These are phyloP conservation scores for Sporothrix euskadiensis DNA, from an alignment of 2,329 filamentous ascomycete genomes.

Conservation along the genomic window DNA sequence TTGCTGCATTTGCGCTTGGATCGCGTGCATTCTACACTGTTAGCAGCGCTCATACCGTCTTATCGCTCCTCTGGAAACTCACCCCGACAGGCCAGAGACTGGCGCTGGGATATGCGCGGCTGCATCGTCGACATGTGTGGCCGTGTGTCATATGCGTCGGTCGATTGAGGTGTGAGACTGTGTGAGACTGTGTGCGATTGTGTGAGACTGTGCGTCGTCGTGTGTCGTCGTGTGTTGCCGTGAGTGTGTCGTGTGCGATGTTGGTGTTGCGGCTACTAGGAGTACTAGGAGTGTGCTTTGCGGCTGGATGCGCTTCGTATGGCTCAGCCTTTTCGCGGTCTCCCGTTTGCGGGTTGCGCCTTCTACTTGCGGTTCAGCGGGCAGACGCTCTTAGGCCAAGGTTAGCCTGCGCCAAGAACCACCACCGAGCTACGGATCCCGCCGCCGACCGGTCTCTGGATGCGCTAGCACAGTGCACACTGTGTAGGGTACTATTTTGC, in stretches of 20 bases:
- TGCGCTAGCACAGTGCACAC: background rate
- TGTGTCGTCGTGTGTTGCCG: background rate
- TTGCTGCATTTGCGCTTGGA: conserved; percentile 34
- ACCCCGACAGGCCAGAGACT: conserved; percentile 30
- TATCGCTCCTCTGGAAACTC: background rate
- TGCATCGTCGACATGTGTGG: conserved; percentile 4
- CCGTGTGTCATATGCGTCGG: background rate
- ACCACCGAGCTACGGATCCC: conserved; percentile 6
- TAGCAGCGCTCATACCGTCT: background rate
- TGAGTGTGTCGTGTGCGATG: background rate
- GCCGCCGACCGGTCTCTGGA: background rate
- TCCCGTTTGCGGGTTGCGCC: background rate
- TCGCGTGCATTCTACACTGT: conserved; percentile 32
- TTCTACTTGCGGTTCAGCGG: background rate
- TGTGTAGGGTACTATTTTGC: background rate
- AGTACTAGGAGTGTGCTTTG: background rate
- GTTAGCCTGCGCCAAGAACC: background rate
- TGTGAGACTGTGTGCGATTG: background rate
- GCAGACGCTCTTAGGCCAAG: background rate
- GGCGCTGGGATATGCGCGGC: conserved; percentile 30
- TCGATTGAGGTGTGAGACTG: background rate
- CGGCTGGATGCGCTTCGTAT: background rate
- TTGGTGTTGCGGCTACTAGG: background rate
- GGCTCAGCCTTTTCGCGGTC: background rate
- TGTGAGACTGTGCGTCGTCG: background rate